phyloP scores from a whole-genome alignment of 2,329 filamentous ascomycete species.

The Phialemoniopsis sp. region DNA sequence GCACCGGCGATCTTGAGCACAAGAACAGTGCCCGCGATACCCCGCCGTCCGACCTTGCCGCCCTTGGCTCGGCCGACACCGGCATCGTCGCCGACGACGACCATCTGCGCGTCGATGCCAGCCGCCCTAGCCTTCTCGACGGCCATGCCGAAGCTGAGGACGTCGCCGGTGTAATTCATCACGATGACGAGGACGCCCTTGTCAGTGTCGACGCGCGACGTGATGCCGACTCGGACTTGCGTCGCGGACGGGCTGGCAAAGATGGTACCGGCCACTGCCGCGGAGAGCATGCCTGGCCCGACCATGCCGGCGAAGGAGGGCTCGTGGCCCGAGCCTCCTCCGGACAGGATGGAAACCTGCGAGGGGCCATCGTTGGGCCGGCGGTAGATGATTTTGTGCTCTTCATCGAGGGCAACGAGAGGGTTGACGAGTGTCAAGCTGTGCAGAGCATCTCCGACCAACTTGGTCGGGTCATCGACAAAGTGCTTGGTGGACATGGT shows the following conservation, averaged over 20 bases:
- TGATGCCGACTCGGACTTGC: constrained; percentile 75
- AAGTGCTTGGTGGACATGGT: constrained; percentile 69
- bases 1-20: constrained; percentile 90
- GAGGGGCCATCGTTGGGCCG: constrained; percentile 49
- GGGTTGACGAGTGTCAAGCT: constrained; percentile 82
- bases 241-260: constrained; percentile 73
- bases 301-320: constrained; percentile 85
- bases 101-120: constrained; percentile 77
- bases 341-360: constrained; percentile 79
- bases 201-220: constrained; percentile 58
- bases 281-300: constrained; percentile 73
- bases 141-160: constrained; percentile 90
- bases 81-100: constrained; percentile 88
- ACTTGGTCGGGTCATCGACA: constrained; percentile 74
- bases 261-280: constrained; percentile 80
- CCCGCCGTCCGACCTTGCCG: constrained; percentile 88
- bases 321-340: constrained; percentile 87
- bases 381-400: constrained; percentile 82
- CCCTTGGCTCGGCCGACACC: constrained; percentile 77
- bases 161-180: constrained; percentile 91
- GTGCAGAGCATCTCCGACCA: constrained; percentile 73
- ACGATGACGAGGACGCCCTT: constrained; percentile 79
- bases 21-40: constrained; percentile 86
- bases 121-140: constrained; percentile 86
- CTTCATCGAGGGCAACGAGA: constrained; percentile 68